Percentiles rank a stretch among this genome's conserved stretches.
phyloP scores from a whole-genome alignment of 2,329 filamentous ascomycete genomes.

The Aspergillus fijiensis region DNA sequence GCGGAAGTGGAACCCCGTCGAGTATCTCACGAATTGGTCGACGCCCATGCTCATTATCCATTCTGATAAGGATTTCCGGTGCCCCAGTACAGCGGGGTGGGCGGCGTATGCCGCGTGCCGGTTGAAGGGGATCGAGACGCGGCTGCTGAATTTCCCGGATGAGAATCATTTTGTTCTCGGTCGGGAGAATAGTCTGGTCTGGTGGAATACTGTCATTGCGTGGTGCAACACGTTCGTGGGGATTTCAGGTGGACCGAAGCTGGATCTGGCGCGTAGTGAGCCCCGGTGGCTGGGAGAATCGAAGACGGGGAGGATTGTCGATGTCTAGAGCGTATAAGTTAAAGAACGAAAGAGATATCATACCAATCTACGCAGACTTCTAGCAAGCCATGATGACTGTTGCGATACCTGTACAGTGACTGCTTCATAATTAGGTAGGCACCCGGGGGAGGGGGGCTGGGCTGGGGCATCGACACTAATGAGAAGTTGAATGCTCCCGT shows the following conservation, averaged over 20 bases:
- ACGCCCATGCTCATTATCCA: conserved; percentile 1
- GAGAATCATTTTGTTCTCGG: conserved; percentile 5
- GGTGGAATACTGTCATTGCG: not conserved
- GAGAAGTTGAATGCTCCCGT: too few species aligned
- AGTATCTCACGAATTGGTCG: conserved; percentile 4
- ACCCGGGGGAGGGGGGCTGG: too few species aligned
- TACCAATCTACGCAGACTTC: too few species aligned
- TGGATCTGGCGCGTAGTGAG: conserved; percentile 1
- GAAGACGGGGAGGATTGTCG: not conserved
- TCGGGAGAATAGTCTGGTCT: conserved; percentile 2
- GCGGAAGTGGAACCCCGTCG: not conserved
- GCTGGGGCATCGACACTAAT: too few species aligned
- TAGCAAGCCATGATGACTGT: too few species aligned
- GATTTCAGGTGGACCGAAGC: not conserved
- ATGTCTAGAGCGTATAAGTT: not conserved
- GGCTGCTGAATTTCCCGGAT: conserved; percentile 3
- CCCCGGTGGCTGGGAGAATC: not conserved
- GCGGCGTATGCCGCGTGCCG: conserved; percentile 2
- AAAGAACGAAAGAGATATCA: not conserved
- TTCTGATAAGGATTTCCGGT: conserved; percentile 2
- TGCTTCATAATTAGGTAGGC: too few species aligned
- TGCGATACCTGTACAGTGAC: too few species aligned
- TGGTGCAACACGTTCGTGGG: conserved; percentile 5
- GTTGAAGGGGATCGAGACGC: conserved; percentile 2
- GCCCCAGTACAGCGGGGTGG: conserved; percentile 1